Percentiles rank a stretch among this genome's conserved stretches.
Conservation (phyloP, 495 filamentous ascomycete species). For the Chaetomium fimeti region DNA sequence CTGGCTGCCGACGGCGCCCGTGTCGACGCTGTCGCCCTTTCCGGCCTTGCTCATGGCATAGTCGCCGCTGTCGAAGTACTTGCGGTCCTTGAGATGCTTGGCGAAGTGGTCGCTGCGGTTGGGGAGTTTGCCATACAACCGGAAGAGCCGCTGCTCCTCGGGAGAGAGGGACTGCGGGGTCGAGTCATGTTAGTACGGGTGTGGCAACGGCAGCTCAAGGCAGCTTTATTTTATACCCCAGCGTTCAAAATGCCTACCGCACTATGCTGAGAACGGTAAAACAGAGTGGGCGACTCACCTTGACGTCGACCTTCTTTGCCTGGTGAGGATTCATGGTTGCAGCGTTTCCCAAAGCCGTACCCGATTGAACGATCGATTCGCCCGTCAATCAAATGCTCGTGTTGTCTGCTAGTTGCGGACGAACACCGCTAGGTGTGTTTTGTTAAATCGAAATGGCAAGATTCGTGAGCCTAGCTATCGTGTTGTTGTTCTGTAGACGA, state of each 20-base stretch:
- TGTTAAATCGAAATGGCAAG: background rate
- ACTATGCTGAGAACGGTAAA: constrained; percentile 14
- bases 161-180: constrained; percentile 69
- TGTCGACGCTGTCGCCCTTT: constrained; percentile 91
- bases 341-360: background rate
- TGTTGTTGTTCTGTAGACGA: background rate
- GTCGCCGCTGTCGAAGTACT: constrained; percentile 98
- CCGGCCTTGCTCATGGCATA: constrained; percentile 98
- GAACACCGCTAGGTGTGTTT: background rate
- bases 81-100: constrained; percentile 97
- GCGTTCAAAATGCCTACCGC: background rate
- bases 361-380: background rate
- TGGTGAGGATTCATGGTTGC: constrained; percentile 87
- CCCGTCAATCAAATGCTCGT: background rate
- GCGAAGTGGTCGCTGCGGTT: constrained; percentile 94
- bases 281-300: constrained; percentile 58
- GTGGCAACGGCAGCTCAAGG: background rate
- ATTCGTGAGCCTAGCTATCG: background rate
- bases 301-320: constrained; percentile 95
- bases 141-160: constrained; percentile 93
- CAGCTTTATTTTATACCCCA: background rate
- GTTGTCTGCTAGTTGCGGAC: background rate
- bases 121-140: constrained; percentile 94
- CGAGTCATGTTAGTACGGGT: constrained; percentile 14
- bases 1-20: constrained; percentile 87